Evolutionary conservation across 345 rosid species (phyloP), one percentile per base, ranked within the genome.

Genomic region (Conringia planisiliqua): DNA sequence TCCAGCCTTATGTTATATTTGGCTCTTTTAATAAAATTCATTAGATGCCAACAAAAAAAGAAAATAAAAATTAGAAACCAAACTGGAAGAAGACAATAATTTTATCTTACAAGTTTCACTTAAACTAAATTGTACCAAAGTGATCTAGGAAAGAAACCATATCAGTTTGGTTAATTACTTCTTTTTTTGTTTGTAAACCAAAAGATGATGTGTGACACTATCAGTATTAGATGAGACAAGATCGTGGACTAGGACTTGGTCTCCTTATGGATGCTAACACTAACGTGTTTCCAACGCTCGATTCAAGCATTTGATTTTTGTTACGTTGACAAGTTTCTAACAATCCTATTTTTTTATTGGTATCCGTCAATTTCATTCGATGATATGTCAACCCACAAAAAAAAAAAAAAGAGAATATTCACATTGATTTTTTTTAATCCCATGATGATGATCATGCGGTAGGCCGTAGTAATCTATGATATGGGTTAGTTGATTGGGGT

Each of bases 171-270:
- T 51, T 13, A 1, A 66, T 18, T 59, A 20, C n/a, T 18, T 9
- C 3, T 3, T 36, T 4, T 17, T 46, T 44, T 12, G 5, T 4
- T 33, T 29, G 54, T 29, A 72, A 51, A 62, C 42, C 13, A 22
- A 62, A 12, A 39, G 17, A 51, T 50, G 42, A 17, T 51, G 76
- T 61, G 26, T 12, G 20, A 36, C 40, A 72, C 52, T 48, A 35
- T 4, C n/a, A 17, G 12, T 26, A 13, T 30, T 56, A 61, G 66
- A 62, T 39, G 55, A 65, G 71, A 66, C 42, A 74, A 47, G 27
- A 62, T 38, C 68, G 60, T 67, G 73, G 54, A 74, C 78, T 66
- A 27, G 43, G 78, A 57, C 54, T 24, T 58, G 24, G 78, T 74
- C 78, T 73, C 62, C 40, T 30, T 33, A 40, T 43, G 30, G 65